phyloP scores from a whole-genome alignment of 2,329 filamentous ascomycete species.

The Colletotrichum truncatum region DNA sequence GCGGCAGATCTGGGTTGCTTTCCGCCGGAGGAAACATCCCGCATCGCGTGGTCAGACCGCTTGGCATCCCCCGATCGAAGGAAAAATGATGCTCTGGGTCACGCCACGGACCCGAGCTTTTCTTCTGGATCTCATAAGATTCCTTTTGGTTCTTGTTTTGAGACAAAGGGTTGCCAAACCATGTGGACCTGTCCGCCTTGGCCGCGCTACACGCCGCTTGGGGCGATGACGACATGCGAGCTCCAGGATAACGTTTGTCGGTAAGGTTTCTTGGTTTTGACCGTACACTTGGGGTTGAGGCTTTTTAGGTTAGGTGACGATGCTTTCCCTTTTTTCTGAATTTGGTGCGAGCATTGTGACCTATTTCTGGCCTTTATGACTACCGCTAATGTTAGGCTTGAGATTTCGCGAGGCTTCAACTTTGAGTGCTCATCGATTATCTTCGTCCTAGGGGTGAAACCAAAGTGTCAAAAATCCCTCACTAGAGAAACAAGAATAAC shows the following conservation, averaged over 20 bases:
- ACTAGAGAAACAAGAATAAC: too few relatives aligned
- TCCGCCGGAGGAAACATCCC: constrained; percentile 16
- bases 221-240: not conserved
- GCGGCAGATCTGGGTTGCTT: not conserved
- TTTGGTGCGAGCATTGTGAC: not conserved
- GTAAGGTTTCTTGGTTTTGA: too few relatives aligned
- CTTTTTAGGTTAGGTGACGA: not conserved
- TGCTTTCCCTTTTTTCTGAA: too few relatives aligned
- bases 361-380: not conserved
- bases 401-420: too few relatives aligned
- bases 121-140: not conserved
- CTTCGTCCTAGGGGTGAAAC: too few relatives aligned
- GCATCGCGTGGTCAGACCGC: constrained; percentile 3
- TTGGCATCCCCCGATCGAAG: not conserved
- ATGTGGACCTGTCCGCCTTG: not conserved
- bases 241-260: too few relatives aligned
- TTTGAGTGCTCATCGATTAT: too few relatives aligned
- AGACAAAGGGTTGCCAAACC: accelerated
- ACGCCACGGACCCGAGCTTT: not conserved
- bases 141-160: not conserved
- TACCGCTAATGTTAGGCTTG: not conserved
- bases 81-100: not conserved
- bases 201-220: not conserved
- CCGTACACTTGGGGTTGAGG: too few relatives aligned
- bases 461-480: too few relatives aligned